Conservation (phyloP, 2,329 filamentous ascomycete species). For the Ilyonectria robusta region DNA sequence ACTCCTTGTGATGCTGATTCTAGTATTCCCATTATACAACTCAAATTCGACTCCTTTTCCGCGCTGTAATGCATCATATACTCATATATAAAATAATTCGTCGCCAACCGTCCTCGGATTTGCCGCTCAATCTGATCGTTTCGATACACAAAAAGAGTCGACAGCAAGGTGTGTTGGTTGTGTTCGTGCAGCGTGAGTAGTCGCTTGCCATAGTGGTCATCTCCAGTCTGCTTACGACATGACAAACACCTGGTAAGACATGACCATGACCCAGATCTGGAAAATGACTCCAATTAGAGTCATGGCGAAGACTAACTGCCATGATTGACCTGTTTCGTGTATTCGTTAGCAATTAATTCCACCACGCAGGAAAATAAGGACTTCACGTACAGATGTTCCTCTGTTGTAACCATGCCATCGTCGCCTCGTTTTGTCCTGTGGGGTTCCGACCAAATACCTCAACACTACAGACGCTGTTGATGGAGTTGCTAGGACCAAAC, state of each 20-base stretch:
- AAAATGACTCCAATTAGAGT: slow-evolving; percentile 72
- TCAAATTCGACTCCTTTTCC: slow-evolving; percentile 23
- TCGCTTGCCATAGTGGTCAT: background rate
- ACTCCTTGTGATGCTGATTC: slow-evolving; percentile 22
- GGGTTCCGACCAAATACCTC: slow-evolving; percentile 68
- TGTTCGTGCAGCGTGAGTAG: background rate
- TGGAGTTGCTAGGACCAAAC: slow-evolving; percentile 71
- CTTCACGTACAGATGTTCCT: slow-evolving; percentile 71
- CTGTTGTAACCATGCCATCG: slow-evolving; percentile 76
- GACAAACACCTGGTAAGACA: slow-evolving; percentile 76
- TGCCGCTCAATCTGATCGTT: background rate
- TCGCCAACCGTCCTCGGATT: slow-evolving; percentile 2
- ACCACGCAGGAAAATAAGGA: no score
- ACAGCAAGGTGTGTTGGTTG: slow-evolving; percentile 2
- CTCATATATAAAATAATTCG: slow-evolving; percentile 15
- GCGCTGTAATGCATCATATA: slow-evolving; percentile 17
- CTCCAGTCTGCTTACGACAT: slow-evolving; percentile 49
- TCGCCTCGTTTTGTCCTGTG: slow-evolving; percentile 66
- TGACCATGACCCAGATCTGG: slow-evolving; percentile 77
- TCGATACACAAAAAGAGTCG: background rate
- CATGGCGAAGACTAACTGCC: slow-evolving; percentile 77
- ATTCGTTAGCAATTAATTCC: slow-evolving; percentile 33
- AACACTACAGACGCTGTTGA: slow-evolving; percentile 72
- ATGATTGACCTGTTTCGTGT: slow-evolving; percentile 65
- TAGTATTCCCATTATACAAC: slow-evolving; percentile 17